phyloP scores from a whole-genome alignment of 2,329 filamentous ascomycete species.

The Xylaria sp. region DNA sequence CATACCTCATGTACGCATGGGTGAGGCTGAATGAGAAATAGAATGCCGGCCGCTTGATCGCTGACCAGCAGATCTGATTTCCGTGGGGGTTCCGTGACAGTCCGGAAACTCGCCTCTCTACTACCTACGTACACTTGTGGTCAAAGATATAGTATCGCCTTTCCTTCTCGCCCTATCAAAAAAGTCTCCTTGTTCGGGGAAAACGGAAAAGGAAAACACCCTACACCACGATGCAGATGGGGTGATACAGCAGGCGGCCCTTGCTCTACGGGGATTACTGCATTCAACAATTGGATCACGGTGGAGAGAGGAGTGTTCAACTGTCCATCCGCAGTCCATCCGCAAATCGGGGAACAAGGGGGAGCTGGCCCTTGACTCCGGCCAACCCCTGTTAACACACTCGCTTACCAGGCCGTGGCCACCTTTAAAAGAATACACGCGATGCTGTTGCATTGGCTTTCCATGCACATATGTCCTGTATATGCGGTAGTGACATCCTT shows the following conservation, averaged over 20 bases:
- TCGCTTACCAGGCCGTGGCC: neutral
- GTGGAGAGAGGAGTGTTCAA: slow-evolving; percentile 1
- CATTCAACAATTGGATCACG: slow-evolving; percentile 17
- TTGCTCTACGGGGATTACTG: slow-evolving; percentile 23
- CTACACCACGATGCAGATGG: slow-evolving; percentile 1
- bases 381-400: slow-evolving; percentile 8
- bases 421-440: neutral
- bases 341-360: slow-evolving; percentile 34
- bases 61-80: slow-evolving; percentile 21
- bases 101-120: neutral
- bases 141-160: neutral
- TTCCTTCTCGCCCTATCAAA: neutral
- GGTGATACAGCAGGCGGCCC: slow-evolving; percentile 21
- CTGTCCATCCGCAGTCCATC: neutral
- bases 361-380: neutral
- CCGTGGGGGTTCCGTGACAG: slow-evolving; percentile 7
- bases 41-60: slow-evolving; percentile 28
- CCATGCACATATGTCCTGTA: slow-evolving; percentile 10
- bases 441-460: slow-evolving; percentile 19
- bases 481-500: slow-evolving; percentile 6
- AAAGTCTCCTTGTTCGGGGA: neutral
- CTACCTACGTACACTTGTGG: too few relatives aligned
- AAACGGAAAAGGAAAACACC: neutral
- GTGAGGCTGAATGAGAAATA: slow-evolving; percentile 34
- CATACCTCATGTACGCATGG: slow-evolving; percentile 3